Evolutionary conservation across 441 rosid species (phyloP), one percentile per base, ranked within the genome.

Genomic region (Populus hybrid): DNA sequence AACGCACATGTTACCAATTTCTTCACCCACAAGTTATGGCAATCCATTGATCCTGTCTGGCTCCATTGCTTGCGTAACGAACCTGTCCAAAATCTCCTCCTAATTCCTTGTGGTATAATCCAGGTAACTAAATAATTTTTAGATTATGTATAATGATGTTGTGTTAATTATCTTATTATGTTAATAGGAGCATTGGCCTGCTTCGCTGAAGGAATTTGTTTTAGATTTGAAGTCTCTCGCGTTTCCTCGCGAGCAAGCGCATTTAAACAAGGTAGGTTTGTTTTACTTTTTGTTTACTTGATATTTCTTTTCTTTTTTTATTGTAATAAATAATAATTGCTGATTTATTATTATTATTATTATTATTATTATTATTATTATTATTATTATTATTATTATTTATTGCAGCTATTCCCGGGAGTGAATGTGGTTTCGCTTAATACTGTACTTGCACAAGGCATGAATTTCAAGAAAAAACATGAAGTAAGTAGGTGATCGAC

Each of bases 391-490:
- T 36, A 38, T 38, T 10, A 38, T 40, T 35, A 21, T 16, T 26
- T 80, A 40, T 77, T 85, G 80, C 85, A 93, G 98, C 79, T 85
- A 69, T 85, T 89, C 11, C 87, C 88, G 3, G 89, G 85, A 69
- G 80, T 88, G 76, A 80, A 82, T 50, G 70, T 83, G 78, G 82
- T 81, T 35, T 81, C 93, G 10, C 87, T 92, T 72, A 82, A 82
- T 77, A 87, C 85, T 26, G 97, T 93, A 70, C 95, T 95, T 78
- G 77, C 90, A 21, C 98, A 91, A 85, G 99, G 98, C 73, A 92
- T 95, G 99, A 95, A 88, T 87, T 40, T 81, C 74, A 93, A 95
- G 94, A 93, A 95, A 82, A 90, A 88, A 74, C 99, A 95, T 75
- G 99, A 95, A 86, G 97, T 95, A 95, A 86, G 97, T 95, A 79